phyloP scores from a whole-genome alignment of 805 yeast species.

The Wilhelminamyces savonicus region DNA sequence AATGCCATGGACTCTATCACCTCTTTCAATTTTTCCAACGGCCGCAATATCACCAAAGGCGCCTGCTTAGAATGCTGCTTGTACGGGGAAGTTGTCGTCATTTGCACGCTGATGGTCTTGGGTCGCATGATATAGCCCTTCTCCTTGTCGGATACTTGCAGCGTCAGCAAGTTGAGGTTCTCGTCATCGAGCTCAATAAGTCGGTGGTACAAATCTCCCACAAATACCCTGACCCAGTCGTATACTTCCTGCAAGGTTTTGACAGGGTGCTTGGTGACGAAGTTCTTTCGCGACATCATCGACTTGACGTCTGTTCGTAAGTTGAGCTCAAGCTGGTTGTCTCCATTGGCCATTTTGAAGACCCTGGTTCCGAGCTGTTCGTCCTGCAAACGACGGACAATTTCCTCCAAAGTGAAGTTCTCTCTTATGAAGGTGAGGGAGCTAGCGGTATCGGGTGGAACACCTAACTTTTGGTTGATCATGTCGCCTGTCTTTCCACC shows the following conservation, averaged over 20 bases:
- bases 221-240: constrained; percentile 78
- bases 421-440: constrained; percentile 45
- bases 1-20: constrained; percentile 22
- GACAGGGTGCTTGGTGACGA: constrained; percentile 51
- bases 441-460: constrained; percentile 43
- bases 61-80: constrained; percentile 35
- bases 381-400: no score
- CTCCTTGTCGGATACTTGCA: constrained; percentile 15
- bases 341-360: constrained; percentile 61
- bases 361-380: constrained; percentile 46
- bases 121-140: constrained; percentile 41
- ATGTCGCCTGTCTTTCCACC: constrained; percentile 84
- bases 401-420: constrained; percentile 27
- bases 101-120: constrained; percentile 42
- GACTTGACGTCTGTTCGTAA: constrained; percentile 64
- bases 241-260: constrained; percentile 47
- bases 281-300: constrained; percentile 85
- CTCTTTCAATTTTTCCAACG: constrained; percentile 29
- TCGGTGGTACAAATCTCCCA: constrained; percentile 71
- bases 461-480: constrained; percentile 42
- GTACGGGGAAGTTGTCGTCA: no score
- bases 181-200: constrained; percentile 73
- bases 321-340: constrained; percentile 45
- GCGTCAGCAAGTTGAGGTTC: constrained; percentile 21
- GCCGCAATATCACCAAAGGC: constrained; percentile 28